Evolutionary conservation across 1,139 yeast species (phyloP).

Genomic region (Geotrichum candidum): DNA sequence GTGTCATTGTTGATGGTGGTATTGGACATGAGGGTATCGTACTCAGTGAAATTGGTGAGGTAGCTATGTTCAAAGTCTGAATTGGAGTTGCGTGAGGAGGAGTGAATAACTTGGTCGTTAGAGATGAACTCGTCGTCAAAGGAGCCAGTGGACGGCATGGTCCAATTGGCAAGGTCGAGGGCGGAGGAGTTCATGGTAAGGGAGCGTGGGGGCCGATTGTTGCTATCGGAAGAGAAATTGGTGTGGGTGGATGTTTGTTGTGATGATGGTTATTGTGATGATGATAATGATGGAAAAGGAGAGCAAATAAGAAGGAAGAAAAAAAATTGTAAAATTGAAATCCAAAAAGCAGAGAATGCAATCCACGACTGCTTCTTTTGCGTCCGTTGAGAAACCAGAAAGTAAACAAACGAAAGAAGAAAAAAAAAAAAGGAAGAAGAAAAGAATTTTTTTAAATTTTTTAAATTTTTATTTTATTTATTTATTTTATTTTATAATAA

Average conservation of each 20-base stretch:
- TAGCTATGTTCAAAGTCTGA: constrained; percentile 12
- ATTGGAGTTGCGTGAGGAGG: constrained; percentile 1
- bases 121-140: constrained; percentile 14
- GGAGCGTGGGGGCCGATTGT: background rate
- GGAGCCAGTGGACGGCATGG: constrained; percentile 10
- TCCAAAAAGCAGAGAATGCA: background rate
- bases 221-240: background rate
- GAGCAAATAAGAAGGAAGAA: background rate
- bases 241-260: background rate
- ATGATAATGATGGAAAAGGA: background rate
- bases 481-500: background rate
- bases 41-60: constrained; percentile 5
- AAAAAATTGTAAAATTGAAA: background rate
- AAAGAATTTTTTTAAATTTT: background rate
- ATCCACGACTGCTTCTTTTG: background rate
- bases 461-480: background rate
- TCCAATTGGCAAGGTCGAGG: constrained; percentile 17
- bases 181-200: constrained; percentile 11
- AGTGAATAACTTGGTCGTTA: constrained; percentile 12
- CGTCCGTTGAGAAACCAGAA: background rate
- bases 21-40: constrained; percentile 9
- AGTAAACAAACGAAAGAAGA: constrained; percentile 7
- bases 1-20: background rate
- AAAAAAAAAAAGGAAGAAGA: background rate
- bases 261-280: background rate